Conservation (phyloP, 306 rosid genomes). For the Rosa lucieae region DNA sequence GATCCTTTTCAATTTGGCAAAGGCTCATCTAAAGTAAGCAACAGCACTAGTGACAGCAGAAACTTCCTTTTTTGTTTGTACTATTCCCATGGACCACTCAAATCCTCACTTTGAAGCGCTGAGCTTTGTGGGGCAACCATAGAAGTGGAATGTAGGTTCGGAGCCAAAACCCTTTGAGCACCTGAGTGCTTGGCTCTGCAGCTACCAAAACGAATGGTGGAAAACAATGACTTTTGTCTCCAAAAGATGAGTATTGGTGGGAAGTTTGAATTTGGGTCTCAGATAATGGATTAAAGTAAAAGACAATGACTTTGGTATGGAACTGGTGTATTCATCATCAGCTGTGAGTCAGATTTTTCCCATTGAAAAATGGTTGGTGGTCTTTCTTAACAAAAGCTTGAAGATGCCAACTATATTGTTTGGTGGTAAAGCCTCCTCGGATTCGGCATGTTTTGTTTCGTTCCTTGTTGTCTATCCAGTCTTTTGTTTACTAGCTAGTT, state of each 20-base stretch:
- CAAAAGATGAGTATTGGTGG: neutral
- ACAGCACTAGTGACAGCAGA: neutral
- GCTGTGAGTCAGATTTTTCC: neutral
- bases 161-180: neutral
- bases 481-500: neutral
- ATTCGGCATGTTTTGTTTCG: neutral
- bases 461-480: neutral
- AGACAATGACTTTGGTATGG: neutral
- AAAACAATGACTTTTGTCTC: neutral
- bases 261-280: neutral
- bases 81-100: neutral
- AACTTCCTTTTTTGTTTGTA: constrained; percentile 5
- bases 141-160: neutral
- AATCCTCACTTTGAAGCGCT: neutral
- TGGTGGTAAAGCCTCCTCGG: neutral
- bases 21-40: neutral
- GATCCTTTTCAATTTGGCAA: neutral
- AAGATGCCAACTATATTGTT: neutral
- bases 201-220: neutral
- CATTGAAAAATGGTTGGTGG: neutral
- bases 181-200: neutral
- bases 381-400: neutral
- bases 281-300: neutral
- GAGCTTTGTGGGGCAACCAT: neutral
- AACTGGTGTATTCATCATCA: neutral